Percentiles rank a stretch among this genome's conserved stretches.
These are phyloP conservation scores for Dryas integrifolia DNA, from an alignment of 331 rosid genomes.

Conservation along the genomic window DNA sequence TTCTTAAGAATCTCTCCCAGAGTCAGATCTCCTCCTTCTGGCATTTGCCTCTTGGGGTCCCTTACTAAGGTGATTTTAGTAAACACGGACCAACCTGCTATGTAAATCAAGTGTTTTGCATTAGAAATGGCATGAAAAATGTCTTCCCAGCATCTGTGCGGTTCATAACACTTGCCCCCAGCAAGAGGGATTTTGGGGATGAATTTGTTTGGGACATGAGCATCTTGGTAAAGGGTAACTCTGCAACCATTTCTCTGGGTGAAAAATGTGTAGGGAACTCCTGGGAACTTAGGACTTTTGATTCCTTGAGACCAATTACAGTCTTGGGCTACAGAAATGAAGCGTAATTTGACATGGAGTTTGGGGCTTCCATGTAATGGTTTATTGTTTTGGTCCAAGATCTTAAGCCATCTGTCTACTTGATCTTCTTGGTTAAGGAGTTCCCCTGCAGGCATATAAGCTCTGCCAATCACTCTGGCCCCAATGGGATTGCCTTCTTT, in stretches of 20 bases:
- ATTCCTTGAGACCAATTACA: conserved; percentile 41
- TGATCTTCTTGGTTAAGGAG: conserved; percentile 27
- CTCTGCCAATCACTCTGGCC: conserved; percentile 34
- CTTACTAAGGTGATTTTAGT: conserved; percentile 37
- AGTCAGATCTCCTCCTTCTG: conserved; percentile 30
- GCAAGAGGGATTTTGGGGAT: conserved; percentile 36
- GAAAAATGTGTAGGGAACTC: conserved; percentile 46
- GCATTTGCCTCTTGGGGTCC: conserved; percentile 30
- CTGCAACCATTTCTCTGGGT: conserved; percentile 43
- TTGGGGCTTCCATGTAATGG: conserved; percentile 27
- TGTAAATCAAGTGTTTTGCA: conserved; percentile 44
- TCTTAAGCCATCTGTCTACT: conserved; percentile 39
- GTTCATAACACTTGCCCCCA: conserved; percentile 28
- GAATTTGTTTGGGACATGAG: conserved; percentile 41
- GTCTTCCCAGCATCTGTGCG: conserved; percentile 50
- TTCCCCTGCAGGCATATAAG: conserved; percentile 28
- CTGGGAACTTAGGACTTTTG: conserved; percentile 29
- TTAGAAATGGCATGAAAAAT: conserved; percentile 42
- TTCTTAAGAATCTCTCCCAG: conserved; percentile 43
- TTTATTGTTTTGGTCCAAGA: conserved; percentile 20
- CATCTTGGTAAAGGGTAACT: conserved; percentile 53
- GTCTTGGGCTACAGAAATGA: conserved; percentile 22
- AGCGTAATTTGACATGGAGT: conserved; percentile 33
- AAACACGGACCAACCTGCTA: conserved; percentile 50
- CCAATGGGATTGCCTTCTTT: conserved; percentile 37